A percentile compares a stretch with the other conserved stretches of the same genome.
Evolutionary conservation across 140 eudicot species (phyloP).

Genomic region (Oenanthe javanica): DNA sequence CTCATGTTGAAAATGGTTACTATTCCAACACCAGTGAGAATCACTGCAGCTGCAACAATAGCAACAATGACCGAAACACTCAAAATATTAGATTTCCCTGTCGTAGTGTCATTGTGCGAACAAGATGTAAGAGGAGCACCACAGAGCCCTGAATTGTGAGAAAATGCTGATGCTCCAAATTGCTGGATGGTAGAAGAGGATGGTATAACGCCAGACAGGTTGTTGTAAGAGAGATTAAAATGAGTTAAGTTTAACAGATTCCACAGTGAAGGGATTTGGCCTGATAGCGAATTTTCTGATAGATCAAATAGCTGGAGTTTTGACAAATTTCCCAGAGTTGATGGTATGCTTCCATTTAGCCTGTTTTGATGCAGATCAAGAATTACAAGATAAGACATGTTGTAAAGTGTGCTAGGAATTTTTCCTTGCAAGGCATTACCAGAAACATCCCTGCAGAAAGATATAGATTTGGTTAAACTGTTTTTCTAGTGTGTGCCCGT

Average conservation of each 20-base stretch:
- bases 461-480: not conserved
- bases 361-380: constrained; percentile 75
- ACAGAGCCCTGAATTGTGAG: constrained; percentile 62
- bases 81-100: constrained; percentile 39
- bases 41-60: constrained; percentile 84
- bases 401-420: constrained; percentile 67
- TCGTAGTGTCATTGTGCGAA: constrained; percentile 22
- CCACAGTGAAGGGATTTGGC: constrained; percentile 53
- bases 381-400: constrained; percentile 69
- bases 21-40: constrained; percentile 64
- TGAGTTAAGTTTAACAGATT: constrained; percentile 47
- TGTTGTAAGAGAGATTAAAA: constrained; percentile 76
- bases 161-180: constrained; percentile 52
- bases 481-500: too few species aligned
- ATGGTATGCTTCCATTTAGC: constrained; percentile 65
- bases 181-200: constrained; percentile 30
- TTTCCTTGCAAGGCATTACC: constrained; percentile 74
- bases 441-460: constrained; percentile 74
- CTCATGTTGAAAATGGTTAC: constrained; percentile 63
- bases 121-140: constrained; percentile 63
- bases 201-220: constrained; percentile 66
- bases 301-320: constrained; percentile 60
- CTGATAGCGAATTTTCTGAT: constrained; percentile 65
- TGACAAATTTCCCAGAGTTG: constrained; percentile 59
- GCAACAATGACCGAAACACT: constrained; percentile 76